A percentile compares a stretch with the other conserved stretches of the same genome.
phyloP scores from a whole-genome alignment of 208 protist genomes.

The Wallacemonas collosoma region DNA sequence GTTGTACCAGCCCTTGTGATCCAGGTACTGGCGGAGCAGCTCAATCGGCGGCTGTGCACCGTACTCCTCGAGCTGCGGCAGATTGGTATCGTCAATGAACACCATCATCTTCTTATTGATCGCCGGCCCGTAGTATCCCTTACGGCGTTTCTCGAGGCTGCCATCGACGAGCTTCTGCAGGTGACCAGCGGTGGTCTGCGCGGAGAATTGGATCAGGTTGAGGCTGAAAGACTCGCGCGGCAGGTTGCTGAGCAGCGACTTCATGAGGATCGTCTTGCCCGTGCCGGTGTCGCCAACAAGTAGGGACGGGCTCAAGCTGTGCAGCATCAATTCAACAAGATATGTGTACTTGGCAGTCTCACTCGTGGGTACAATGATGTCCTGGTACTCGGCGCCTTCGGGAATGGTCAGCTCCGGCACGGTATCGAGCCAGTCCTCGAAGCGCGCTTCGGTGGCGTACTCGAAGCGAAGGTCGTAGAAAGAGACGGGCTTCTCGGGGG shows the following conservation, averaged over 20 bases:
- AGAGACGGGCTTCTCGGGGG: constrained; percentile 73
- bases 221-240: constrained; percentile 80
- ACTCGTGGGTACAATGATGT: constrained; percentile 95
- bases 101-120: constrained; percentile 95
- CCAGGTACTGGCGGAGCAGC: constrained; percentile 96
- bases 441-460: constrained; percentile 66
- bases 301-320: constrained; percentile 76
- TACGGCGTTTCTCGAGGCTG: constrained; percentile 95
- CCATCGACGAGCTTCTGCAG: constrained; percentile 94
- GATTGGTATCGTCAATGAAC: constrained; percentile 97
- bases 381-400: constrained; percentile 88
- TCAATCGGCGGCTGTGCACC: constrained; percentile 97
- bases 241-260: constrained; percentile 82
- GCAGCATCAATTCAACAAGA: constrained; percentile 86
- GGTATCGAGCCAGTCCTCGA: constrained; percentile 81
- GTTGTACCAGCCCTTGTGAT: constrained; percentile 97
- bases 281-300: constrained; percentile 96
- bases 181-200: constrained; percentile 92
- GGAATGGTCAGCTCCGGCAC: constrained; percentile 84
- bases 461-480: constrained; percentile 88
- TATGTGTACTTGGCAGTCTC: constrained; percentile 94
- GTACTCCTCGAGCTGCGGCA: constrained; percentile 96
- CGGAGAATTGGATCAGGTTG: constrained; percentile 95
- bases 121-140: constrained; percentile 95
- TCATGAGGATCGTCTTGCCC: constrained; percentile 96